phyloP scores from a whole-genome alignment of 1,139 yeast species.

The Magnusiomyces fungicola region DNA sequence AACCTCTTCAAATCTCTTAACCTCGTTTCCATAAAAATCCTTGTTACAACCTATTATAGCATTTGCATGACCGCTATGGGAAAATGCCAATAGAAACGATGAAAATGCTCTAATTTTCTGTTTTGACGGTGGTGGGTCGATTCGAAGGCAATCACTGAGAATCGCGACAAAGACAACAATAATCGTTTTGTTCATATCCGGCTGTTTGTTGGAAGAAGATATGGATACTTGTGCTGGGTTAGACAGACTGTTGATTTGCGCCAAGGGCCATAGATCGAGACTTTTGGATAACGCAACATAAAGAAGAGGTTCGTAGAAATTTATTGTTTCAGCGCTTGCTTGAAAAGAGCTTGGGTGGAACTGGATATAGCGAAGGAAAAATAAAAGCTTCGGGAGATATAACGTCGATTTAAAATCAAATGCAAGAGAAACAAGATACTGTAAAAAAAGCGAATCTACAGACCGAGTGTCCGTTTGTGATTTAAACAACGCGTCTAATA shows the following conservation, averaged over 20 bases:
- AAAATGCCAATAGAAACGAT: slow-evolving; percentile 8
- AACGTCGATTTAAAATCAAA: slow-evolving; percentile 26
- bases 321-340: slow-evolving; percentile 1
- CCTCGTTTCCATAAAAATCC: slow-evolving; percentile 7
- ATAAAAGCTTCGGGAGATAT: slow-evolving; percentile 20
- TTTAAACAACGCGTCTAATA: slow-evolving; percentile 10
- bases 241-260: not conserved
- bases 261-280: slow-evolving; percentile 10
- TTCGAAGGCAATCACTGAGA: slow-evolving; percentile 7
- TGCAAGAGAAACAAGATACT: slow-evolving; percentile 28
- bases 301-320: slow-evolving; percentile 10
- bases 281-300: slow-evolving; percentile 13
- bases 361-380: slow-evolving; percentile 12
- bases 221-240: not conserved
- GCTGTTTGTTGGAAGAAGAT: not conserved
- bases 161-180: slow-evolving; percentile 8
- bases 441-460: slow-evolving; percentile 28
- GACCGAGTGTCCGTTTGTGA: slow-evolving; percentile 13
- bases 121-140: not conserved
- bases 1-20: slow-evolving; percentile 7
- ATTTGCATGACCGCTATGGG: slow-evolving; percentile 9
- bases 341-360: not conserved
- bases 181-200: slow-evolving; percentile 6
- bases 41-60: slow-evolving; percentile 5
- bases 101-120: slow-evolving; percentile 9